phyloP scores from a whole-genome alignment of 2,329 filamentous ascomycete genomes.

The Trichoderma atroviride region DNA sequence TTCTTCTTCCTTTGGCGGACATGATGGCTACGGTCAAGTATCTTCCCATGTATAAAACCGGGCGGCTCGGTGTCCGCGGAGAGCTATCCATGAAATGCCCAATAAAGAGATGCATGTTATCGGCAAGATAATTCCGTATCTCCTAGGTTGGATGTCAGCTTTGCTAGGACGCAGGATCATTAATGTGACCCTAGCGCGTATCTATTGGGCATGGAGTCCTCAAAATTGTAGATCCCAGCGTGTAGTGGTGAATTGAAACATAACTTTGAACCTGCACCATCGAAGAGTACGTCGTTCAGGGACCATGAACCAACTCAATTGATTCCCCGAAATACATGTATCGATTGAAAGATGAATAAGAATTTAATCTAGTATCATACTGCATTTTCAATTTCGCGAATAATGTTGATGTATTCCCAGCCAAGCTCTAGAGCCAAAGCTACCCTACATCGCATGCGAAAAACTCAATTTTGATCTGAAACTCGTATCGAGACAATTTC shows the following conservation, averaged over 20 bases:
- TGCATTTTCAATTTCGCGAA: neutral
- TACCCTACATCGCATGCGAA: neutral
- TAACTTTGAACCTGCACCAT: neutral
- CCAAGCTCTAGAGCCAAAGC: neutral
- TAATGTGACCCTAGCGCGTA: neutral
- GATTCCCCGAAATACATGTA: neutral
- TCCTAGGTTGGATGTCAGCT: neutral
- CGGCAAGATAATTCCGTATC: neutral
- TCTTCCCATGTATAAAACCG: neutral
- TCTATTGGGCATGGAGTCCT: neutral
- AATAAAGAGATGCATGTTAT: neutral
- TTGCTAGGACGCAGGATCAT: neutral
- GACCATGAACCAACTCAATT: neutral
- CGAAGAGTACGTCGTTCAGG: neutral
- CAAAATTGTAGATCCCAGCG: neutral
- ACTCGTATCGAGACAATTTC: constrained; percentile 2
- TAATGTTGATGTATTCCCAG: neutral
- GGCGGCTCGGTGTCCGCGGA: neutral
- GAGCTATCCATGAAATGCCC: neutral
- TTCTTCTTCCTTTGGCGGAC: neutral
- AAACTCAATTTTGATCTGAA: neutral
- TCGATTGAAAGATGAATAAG: neutral
- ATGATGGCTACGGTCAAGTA: neutral
- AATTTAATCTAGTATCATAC: neutral
- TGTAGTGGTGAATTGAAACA: neutral